These are phyloP conservation scores for Phytophthora pseudosyringae DNA, from an alignment of 352 stramenopile species.

Conservation along the genomic window DNA sequence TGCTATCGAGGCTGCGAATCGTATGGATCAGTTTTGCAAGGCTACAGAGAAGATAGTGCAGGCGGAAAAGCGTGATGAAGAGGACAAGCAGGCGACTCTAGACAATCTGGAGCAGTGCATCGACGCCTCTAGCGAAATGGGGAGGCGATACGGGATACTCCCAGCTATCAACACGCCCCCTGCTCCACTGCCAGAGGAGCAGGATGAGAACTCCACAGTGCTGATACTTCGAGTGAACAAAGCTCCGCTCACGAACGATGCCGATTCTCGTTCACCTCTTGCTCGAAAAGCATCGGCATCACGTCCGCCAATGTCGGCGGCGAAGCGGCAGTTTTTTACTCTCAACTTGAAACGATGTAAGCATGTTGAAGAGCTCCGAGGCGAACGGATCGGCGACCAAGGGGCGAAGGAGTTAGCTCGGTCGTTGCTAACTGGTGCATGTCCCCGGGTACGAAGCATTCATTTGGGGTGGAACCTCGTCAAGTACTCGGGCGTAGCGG, in stretches of 20 bases:
- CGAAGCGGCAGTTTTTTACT: slow-evolving; percentile 70
- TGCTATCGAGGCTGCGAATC: slow-evolving; percentile 14
- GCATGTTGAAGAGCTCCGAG: slow-evolving; percentile 64
- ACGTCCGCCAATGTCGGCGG: neutral
- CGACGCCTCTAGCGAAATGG: slow-evolving; percentile 46
- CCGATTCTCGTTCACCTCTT: neutral
- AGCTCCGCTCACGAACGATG: neutral
- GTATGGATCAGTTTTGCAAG: slow-evolving; percentile 16
- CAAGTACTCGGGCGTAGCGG: slow-evolving; percentile 57
- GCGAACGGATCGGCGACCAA: slow-evolving; percentile 61
- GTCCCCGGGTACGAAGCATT: slow-evolving; percentile 61
- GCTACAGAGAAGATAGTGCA: slow-evolving; percentile 19
- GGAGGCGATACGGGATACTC: slow-evolving; percentile 53
- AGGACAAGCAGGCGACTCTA: slow-evolving; percentile 11
- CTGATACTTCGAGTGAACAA: slow-evolving; percentile 63
- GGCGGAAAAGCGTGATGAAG: slow-evolving; percentile 28
- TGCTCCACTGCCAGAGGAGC: slow-evolving; percentile 31
- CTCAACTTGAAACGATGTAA: slow-evolving; percentile 82
- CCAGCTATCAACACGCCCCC: slow-evolving; percentile 61
- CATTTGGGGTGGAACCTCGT: slow-evolving; percentile 74
- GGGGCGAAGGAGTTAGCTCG: slow-evolving; percentile 63
- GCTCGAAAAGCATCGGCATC: slow-evolving; percentile 1
- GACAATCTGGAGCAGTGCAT: slow-evolving; percentile 45
- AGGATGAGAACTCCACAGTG: slow-evolving; percentile 64
- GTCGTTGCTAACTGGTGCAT: slow-evolving; percentile 71